These are phyloP conservation scores for Zymoseptoria crescenta DNA, from an alignment of 2,329 filamentous ascomycete species.

Conservation along the genomic window DNA sequence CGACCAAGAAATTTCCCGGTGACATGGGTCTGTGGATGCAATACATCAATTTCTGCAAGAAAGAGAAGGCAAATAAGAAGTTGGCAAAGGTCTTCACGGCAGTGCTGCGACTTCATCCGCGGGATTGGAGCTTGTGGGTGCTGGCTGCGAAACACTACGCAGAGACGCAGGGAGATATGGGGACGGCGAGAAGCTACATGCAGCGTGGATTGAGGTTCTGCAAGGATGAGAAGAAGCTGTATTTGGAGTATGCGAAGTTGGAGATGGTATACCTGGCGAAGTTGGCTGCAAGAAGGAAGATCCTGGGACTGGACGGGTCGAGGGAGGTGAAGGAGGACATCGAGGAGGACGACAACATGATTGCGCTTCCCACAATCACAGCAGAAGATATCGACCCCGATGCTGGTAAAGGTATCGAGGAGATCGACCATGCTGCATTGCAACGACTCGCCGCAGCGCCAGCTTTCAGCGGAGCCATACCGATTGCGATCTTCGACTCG, in stretches of 20 bases:
- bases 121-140: constrained; percentile 76
- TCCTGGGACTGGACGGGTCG: constrained; percentile 53
- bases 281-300: constrained; percentile 64
- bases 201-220: constrained; percentile 86
- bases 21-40: constrained; percentile 79
- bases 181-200: constrained; percentile 75
- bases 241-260: constrained; percentile 82
- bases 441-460: constrained; percentile 63
- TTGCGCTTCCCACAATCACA: constrained; percentile 51
- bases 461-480: constrained; percentile 85
- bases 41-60: constrained; percentile 74
- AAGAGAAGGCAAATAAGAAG: constrained; percentile 55
- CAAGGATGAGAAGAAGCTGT: constrained; percentile 63
- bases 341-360: constrained; percentile 45
- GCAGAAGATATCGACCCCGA: constrained; percentile 55
- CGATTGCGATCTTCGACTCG: constrained; percentile 82
- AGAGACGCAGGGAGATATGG: constrained; percentile 78
- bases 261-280: constrained; percentile 89
- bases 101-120: constrained; percentile 77
- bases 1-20: constrained; percentile 73
- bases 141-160: constrained; percentile 70
- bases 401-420: constrained; percentile 42
- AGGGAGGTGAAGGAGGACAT: constrained; percentile 39
- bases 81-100: constrained; percentile 53
- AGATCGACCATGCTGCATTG: constrained; percentile 48